These are phyloP conservation scores for Luffa acutangula DNA, from an alignment of 306 rosid species.

Conservation along the genomic window DNA sequence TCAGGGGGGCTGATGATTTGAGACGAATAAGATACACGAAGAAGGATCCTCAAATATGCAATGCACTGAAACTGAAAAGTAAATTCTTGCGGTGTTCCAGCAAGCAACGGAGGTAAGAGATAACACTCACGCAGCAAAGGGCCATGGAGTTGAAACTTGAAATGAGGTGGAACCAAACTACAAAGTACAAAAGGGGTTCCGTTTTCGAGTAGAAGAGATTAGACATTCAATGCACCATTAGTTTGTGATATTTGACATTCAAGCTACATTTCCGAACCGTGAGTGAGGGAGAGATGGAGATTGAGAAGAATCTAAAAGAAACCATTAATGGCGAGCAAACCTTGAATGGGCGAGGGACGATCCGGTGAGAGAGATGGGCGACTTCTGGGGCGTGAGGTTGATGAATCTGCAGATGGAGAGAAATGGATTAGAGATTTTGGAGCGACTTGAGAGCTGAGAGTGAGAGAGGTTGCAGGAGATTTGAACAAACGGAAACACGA, in stretches of 20 bases:
- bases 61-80: neutral
- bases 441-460: neutral
- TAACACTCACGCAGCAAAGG: neutral
- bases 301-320: neutral
- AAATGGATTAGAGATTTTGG: neutral
- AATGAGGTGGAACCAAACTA: neutral
- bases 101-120: neutral
- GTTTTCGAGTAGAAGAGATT: neutral
- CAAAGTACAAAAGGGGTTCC: neutral
- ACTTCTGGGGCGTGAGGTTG: neutral
- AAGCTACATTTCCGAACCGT: neutral
- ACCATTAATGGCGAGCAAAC: neutral
- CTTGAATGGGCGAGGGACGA: neutral
- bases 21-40: neutral
- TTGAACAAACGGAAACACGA: neutral
- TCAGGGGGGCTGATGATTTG: no score
- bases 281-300: neutral
- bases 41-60: neutral
- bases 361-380: neutral
- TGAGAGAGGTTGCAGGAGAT: neutral
- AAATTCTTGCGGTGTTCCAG: neutral
- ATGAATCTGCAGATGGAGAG: neutral
- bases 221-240: neutral
- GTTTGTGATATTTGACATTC: neutral
- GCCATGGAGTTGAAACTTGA: neutral